These are phyloP conservation scores for Carex cristatella DNA, from an alignment of 176 grass and related monocot species.

Conservation along the genomic window DNA sequence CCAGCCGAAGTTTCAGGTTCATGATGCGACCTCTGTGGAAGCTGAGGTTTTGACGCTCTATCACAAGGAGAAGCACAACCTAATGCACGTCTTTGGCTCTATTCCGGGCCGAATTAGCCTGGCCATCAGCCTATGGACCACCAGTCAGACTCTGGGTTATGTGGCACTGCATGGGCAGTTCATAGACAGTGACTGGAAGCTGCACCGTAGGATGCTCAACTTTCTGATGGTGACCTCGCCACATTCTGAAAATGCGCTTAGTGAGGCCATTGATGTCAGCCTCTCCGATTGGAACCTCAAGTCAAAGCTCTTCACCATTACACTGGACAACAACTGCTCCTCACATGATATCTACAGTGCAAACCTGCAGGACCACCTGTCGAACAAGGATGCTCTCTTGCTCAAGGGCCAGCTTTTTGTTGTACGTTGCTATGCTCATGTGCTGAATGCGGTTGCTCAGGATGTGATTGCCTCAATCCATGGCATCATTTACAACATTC, in stretches of 20 bases:
- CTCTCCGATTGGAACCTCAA: conserved; percentile 39
- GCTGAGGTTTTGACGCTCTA: conserved; percentile 37
- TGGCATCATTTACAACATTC: conserved; percentile 42
- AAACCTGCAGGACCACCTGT: conserved; percentile 39
- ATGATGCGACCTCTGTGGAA: conserved; percentile 15
- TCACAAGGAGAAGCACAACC: conserved; percentile 28
- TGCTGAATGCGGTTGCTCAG: conserved; percentile 34
- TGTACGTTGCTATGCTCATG: conserved; percentile 45
- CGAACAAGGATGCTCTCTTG: conserved; percentile 24
- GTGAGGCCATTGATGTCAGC: conserved; percentile 37
- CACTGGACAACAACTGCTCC: conserved; percentile 31
- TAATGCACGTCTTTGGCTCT: conserved; percentile 23
- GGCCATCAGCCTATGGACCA: conserved; percentile 28
- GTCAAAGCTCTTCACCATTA: conserved; percentile 42
- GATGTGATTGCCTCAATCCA: conserved; percentile 43
- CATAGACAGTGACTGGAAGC: conserved; percentile 45
- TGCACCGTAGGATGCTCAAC: conserved; percentile 51
- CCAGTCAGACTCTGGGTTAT: conserved; percentile 50
- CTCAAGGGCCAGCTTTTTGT: conserved; percentile 35
- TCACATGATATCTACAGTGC: conserved; percentile 51
- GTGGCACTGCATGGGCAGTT: conserved; percentile 44
- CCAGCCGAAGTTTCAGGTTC: conserved; percentile 38
- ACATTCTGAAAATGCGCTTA: conserved; percentile 35
- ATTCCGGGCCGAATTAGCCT: conserved; percentile 45
- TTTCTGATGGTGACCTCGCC: conserved; percentile 33